Evolutionary conservation across 441 rosid genomes (phyloP).

Genomic region (Biscutella auriculata): DNA sequence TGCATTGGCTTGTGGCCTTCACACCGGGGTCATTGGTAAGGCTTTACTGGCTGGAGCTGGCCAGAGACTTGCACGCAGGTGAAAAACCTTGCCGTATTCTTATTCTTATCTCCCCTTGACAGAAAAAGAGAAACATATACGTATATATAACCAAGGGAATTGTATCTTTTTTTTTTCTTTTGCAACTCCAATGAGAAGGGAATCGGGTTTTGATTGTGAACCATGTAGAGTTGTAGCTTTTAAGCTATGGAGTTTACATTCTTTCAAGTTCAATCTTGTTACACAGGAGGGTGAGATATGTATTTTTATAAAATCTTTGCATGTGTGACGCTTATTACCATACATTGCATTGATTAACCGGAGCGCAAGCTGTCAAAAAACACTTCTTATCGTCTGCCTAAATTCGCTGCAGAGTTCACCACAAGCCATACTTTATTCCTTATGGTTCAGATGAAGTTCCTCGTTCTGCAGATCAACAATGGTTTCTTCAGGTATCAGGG

Average conservation of each 20-base stretch:
- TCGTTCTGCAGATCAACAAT: background rate
- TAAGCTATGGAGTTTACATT: slow-evolving; percentile 1
- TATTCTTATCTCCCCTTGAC: slow-evolving; percentile 5
- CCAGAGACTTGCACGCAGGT: slow-evolving; percentile 64
- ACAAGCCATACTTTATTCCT: background rate
- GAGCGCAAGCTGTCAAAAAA: background rate
- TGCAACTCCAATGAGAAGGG: slow-evolving; percentile 9
- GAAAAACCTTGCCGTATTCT: slow-evolving; percentile 23
- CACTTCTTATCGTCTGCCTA: background rate
- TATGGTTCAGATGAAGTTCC: slow-evolving; percentile 4
- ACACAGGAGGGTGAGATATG: background rate
- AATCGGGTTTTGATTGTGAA: slow-evolving; percentile 15
- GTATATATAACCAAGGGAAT: background rate
- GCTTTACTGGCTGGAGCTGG: slow-evolving; percentile 75
- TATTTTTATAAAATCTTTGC: background rate
- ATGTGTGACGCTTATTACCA: background rate
- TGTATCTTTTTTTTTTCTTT: background rate
- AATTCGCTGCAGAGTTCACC: background rate
- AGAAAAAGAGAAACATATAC: slow-evolving; percentile 5
- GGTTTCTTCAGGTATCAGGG: slow-evolving; percentile 9
- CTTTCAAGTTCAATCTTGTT: background rate
- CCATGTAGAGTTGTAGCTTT: slow-evolving; percentile 10
- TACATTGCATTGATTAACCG: background rate
- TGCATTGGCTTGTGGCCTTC: slow-evolving; percentile 72
- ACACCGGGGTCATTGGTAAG: slow-evolving; percentile 59